Base-by-base conservation (phyloP, 108 stramenopile species). In the Discostella pseudostelligera region DNA sequence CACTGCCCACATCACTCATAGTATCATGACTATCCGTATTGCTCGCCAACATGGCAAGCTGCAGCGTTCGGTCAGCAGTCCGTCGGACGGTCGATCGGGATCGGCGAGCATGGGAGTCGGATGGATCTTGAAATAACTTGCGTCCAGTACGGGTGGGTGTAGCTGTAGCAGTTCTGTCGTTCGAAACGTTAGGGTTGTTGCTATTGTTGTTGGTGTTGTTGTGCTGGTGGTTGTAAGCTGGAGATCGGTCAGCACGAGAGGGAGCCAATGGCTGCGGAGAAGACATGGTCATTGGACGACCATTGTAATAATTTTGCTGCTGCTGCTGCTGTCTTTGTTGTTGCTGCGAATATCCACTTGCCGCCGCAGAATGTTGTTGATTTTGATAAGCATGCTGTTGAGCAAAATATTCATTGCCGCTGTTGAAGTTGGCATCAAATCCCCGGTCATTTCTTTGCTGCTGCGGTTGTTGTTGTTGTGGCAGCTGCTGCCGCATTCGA, bases 51-150 rank as follows among this genome's bases (percentile, higher is more conserved):
- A 26, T 56, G 42, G 55, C 56, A 1, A 67, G 24, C 22, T 57
- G 39, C 35, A 43, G 55, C 45, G 56, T 55, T n/a, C 32, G n/a
- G 56, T 67, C 66, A 24, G 32, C 66, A 11, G 56, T 67, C 8
- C 56, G 55, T 35, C 66, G 55, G 43, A 67, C 56, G 7, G 66
- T 67, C 28, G 66, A 67, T 56, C 56, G 66, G 6, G 66, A 67
- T 43, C 56, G 66, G 25, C 46, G 44, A 10, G 66, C 21, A 32
- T 46, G 47, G 47, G 47, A 29, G 40, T 44, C 44, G 35, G 13
- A 17, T 36, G 49, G 26, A 20, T 68, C 58, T 9, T 57, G 53
- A 43, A 44, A 67, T 13, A 67, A 37, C 19, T 35, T 56, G 4
- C 55, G 54, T 19, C 65, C 65, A 29, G 55, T 44, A 16, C 55